Evolutionary conservation across 805 yeast genomes (phyloP), one percentile per base, ranked within the genome.

Genomic region (Cyberlindnera meyerae): DNA sequence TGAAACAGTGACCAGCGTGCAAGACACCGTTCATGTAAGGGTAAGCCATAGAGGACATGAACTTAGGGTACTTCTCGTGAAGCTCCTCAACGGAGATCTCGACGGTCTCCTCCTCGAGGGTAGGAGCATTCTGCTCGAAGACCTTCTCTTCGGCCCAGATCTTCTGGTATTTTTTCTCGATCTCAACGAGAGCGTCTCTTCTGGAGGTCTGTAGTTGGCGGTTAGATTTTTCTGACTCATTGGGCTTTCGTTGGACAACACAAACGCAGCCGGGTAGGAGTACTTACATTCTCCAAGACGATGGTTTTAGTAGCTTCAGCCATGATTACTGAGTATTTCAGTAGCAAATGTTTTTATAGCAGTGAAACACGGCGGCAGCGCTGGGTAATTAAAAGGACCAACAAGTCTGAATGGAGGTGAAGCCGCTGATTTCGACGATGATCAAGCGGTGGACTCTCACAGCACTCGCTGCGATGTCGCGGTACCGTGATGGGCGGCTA

Each of bases 11-110:
- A 42, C 99, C 99, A 33, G 96, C 97, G 52, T 93, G 99, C 48
- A 93, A 71, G 34, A 85, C 93, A 70, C 99, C 99, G 63, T 93
- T 93, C 97, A 90, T 90, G 65, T 93, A 93, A 29, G 99, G 99
- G 58, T 87, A 93, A 18, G 43, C 43, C 96, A 93, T 89, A 33
- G 95, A 81, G 17, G 86, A 74, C 70, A 87, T 82, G 66, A 73
- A 83, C 62, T 93, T 93, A 39, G 97, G 97, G 61, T 82, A 71
- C 54, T 78, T 73, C 43, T 68, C 72, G 52, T 85, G 87, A 44
- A 93, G 70, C 55, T 82, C 86, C 33, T 82, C 95, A 24, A 69
- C 62, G 31, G 65, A 60, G 37, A 77, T 67, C 37, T 74, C 68
- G 29, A 69, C 65, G n/a, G 73, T 68, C 39, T 63, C 68, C 51